phyloP scores from a whole-genome alignment of 345 rosid genomes.

The Acer yangbiense region DNA sequence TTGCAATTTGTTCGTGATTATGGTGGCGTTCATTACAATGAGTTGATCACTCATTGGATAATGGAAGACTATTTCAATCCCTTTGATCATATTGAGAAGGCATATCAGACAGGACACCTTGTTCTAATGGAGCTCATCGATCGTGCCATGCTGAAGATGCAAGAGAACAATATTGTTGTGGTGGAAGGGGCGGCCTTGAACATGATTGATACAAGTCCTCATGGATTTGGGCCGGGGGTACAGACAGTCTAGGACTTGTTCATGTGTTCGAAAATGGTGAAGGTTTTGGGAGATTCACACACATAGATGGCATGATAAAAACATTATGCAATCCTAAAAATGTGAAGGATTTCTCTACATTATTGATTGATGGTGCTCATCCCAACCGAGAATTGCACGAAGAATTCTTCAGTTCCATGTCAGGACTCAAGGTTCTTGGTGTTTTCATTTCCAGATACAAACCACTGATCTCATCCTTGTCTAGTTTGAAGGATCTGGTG shows the following conservation, averaged over 20 bases:
- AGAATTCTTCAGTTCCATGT: constrained; percentile 25
- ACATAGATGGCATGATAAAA: constrained; percentile 50
- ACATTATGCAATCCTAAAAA: constrained; percentile 32
- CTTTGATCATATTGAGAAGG: constrained; percentile 35
- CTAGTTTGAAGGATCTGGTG: constrained; percentile 27
- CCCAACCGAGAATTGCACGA: constrained; percentile 30
- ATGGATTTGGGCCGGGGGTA: constrained; percentile 28
- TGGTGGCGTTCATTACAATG: constrained; percentile 49
- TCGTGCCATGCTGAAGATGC: constrained; percentile 49
- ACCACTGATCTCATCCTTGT: constrained; percentile 23
- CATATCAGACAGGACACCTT: constrained; percentile 45
- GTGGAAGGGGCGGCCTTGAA: constrained; percentile 37
- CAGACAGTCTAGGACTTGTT: constrained; percentile 38
- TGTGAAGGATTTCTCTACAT: constrained; percentile 26
- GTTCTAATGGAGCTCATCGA: constrained; percentile 54
- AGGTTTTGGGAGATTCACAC: constrained; percentile 43
- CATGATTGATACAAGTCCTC: constrained; percentile 33
- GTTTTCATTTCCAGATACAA: constrained; percentile 41
- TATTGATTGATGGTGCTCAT: constrained; percentile 49
- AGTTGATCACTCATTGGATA: constrained; percentile 64
- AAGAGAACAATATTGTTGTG: constrained; percentile 40
- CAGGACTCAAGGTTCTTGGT: constrained; percentile 41
- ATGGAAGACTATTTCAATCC: constrained; percentile 64
- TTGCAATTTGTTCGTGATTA: constrained; percentile 32
- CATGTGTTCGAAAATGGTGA: constrained; percentile 24